Percentiles rank a stretch among this genome's conserved stretches.
Conservation (phyloP, 1,284 basidiomycete genomes). For the Cutaneotrichosporon spelunceum region DNA sequence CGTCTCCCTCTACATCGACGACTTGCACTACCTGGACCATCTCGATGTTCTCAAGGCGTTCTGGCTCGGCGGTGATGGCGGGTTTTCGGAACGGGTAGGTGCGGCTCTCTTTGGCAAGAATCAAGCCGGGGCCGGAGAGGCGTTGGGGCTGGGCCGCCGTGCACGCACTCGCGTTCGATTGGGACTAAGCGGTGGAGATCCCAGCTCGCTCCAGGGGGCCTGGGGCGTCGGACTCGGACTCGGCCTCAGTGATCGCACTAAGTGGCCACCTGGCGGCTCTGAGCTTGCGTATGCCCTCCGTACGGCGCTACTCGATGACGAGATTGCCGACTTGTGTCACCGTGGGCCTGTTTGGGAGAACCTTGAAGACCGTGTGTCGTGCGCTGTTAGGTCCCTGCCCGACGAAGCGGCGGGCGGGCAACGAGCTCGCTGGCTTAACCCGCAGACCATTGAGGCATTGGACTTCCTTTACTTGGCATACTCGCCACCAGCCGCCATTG, state of each 20-base stretch:
- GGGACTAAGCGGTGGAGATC: constrained; percentile 27
- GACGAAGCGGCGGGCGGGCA: constrained; percentile 55
- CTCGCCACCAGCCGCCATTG: constrained; percentile 68
- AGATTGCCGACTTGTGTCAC: constrained; percentile 8
- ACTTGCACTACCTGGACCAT: constrained; percentile 42
- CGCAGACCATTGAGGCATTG: constrained; percentile 62
- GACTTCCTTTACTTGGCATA: constrained; percentile 86
- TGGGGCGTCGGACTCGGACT: constrained; percentile 65
- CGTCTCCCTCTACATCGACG: constrained; percentile 44
- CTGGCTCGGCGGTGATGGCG: constrained; percentile 44
- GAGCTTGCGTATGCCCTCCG: constrained; percentile 76
- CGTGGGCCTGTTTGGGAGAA: constrained; percentile 55
- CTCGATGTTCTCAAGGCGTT: constrained; percentile 43
- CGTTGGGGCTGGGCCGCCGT: constrained; percentile 17
- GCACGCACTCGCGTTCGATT: constrained; percentile 33
- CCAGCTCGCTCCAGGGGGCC: constrained; percentile 19
- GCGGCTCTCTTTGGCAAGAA: constrained; percentile 43
- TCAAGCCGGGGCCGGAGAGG: constrained; percentile 33
- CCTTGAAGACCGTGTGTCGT: constrained; percentile 73
- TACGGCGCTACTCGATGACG: constrained; percentile 41
- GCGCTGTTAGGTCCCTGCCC: constrained; percentile 68
- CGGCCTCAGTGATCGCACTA: constrained; percentile 63
- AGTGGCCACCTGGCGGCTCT: constrained; percentile 79
- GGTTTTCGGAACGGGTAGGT: constrained; percentile 39
- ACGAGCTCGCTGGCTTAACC: constrained; percentile 71